A percentile compares a stretch with the other conserved stretches of the same genome.
These are phyloP conservation scores for Blakeslea trispora DNA, from an alignment of 371 early-diverging fungal species.

Conservation along the genomic window DNA sequence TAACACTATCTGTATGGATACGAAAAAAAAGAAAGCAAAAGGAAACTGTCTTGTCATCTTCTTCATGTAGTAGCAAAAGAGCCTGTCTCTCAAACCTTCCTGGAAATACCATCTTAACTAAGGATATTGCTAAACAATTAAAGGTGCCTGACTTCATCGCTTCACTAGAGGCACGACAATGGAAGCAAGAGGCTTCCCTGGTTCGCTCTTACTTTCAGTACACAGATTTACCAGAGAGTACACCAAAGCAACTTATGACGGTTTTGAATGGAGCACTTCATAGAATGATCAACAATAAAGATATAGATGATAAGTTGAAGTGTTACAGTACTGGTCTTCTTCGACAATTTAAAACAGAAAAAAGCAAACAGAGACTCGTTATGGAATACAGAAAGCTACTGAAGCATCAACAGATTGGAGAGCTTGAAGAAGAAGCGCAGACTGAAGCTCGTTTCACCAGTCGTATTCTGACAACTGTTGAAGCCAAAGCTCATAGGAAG, in stretches of 20 bases:
- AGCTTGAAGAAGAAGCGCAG: slow-evolving; percentile 14
- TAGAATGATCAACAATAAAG: slow-evolving; percentile 12
- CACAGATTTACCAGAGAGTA: slow-evolving; percentile 10
- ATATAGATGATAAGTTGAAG: slow-evolving; percentile 19
- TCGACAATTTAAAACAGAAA: slow-evolving; percentile 14
- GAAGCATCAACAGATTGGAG: slow-evolving; percentile 6
- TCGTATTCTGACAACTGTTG: slow-evolving; percentile 12
- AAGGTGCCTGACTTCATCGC: slow-evolving; percentile 15
- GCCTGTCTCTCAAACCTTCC: slow-evolving; percentile 16
- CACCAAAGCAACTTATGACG: slow-evolving; percentile 6
- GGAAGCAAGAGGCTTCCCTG: slow-evolving; percentile 18
- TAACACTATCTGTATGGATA: neutral
- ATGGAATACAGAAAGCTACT: slow-evolving; percentile 12
- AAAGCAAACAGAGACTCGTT: slow-evolving; percentile 7
- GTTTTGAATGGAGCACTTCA: slow-evolving; percentile 14
- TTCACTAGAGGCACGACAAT: slow-evolving; percentile 15
- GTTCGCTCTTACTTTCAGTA: slow-evolving; percentile 19
- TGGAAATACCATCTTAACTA: slow-evolving; percentile 15
- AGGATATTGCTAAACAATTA: slow-evolving; percentile 9
- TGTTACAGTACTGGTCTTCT: slow-evolving; percentile 17
- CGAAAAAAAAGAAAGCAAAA: slow-evolving; percentile 12
- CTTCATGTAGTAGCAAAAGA: slow-evolving; percentile 17
- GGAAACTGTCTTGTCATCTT: slow-evolving; percentile 3
- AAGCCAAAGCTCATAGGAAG: slow-evolving; percentile 13
- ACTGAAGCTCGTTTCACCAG: slow-evolving; percentile 14